Conservation (phyloP, 2,329 filamentous ascomycete genomes). For the Xylariaceae sp. region DNA sequence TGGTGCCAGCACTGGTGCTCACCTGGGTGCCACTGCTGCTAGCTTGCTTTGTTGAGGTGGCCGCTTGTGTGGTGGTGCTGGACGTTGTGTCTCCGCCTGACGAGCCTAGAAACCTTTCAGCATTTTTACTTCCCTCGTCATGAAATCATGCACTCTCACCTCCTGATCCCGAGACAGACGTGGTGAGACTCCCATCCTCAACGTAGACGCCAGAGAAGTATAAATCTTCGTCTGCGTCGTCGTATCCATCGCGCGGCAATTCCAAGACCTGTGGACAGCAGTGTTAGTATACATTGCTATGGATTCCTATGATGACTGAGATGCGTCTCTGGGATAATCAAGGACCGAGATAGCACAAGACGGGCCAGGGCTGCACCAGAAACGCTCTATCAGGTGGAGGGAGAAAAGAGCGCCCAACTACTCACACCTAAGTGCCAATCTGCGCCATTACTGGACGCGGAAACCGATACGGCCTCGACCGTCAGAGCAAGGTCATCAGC, state of each 20-base stretch:
- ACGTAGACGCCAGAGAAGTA: conserved; percentile 70
- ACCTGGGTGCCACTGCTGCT: not conserved
- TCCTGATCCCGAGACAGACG: conserved; percentile 20
- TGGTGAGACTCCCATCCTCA: conserved; percentile 49
- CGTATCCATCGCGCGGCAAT: conserved; percentile 52
- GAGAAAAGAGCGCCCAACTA: too few relatives aligned
- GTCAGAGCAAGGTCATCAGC: conserved; percentile 51
- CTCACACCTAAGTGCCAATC: conserved; percentile 73
- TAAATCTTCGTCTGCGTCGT: conserved; percentile 58
- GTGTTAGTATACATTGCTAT: too few relatives aligned
- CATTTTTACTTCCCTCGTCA: not conserved
- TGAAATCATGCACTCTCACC: conserved; percentile 4
- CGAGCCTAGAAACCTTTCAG: too few relatives aligned
- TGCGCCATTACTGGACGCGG: conserved; percentile 60
- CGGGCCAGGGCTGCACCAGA: too few relatives aligned
- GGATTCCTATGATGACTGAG: too few relatives aligned
- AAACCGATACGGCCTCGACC: conserved; percentile 55
- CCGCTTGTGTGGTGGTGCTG: conserved; percentile 3
- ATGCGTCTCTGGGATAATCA: too few relatives aligned
- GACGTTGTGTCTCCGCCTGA: not conserved
- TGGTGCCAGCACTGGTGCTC: not conserved
- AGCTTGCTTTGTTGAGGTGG: too few relatives aligned
- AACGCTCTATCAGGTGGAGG: too few relatives aligned
- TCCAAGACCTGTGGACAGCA: too few relatives aligned
- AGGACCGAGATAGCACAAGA: too few relatives aligned